Evolutionary conservation across 31 red algal species (phyloP), one percentile per base, ranked within the genome.

Genomic region (Odonthalia washingtoniensis): DNA sequence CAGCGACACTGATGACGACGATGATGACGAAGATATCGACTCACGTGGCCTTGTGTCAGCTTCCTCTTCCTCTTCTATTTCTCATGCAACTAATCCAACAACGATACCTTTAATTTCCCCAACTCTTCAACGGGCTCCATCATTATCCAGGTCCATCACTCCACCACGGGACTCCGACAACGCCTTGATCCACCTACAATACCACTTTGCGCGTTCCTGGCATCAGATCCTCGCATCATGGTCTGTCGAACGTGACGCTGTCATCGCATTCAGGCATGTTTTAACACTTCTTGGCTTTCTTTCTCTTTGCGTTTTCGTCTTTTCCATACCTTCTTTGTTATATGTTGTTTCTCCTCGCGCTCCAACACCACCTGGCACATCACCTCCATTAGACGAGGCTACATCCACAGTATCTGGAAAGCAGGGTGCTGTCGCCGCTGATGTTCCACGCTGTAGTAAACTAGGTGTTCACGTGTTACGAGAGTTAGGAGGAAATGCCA

Each of bases 341-440:
- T 74, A 89, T 65, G 67, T 81, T 26, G 40, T 94, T 68, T 82
- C 92, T 32, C 87, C 92, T 34, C 65, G 36, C 42, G 86, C 87
- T 26, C 86, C 92, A 75, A 84, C 82, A 38, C 91, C 84, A 12
- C 91, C 91, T n/a, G 91, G 91, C 1, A 84, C 91, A 18, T 76
- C 78, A 16, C 91, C 91, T 5, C 44, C 75, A 28, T 57, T 88
- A 1, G 91, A 84, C 62, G 84, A 87, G 40, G 91, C 84, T 17
- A 80, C 91, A 16, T 88, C 84, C 35, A 70, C 82, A 60, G 81
- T 94, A 32, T 78, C 60, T 14, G 92, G 96, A 36, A 26, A 69
- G 31, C 78, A 91, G 57, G 93, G 90, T n/a, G 92, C 96, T 45
- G 96, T 98, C 31, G 96, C 96, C 5, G 93, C 96, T 0, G 96